phyloP scores from a whole-genome alignment of 176 grass and related monocot species.

The Avena sativa region DNA sequence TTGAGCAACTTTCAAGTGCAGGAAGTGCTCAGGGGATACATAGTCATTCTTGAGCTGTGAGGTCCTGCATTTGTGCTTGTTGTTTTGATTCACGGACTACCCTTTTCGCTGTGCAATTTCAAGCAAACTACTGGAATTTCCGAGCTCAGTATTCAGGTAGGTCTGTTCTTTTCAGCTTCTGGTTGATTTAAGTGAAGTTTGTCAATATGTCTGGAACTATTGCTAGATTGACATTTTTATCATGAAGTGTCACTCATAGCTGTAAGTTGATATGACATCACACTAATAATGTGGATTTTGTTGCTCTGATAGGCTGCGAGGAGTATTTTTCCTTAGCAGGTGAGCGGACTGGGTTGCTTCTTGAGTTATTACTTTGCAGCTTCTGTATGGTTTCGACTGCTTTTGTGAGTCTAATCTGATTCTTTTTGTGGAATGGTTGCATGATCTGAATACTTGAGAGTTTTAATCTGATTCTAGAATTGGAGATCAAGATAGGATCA shows the following conservation, averaged over 20 bases:
- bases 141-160: conserved; percentile 28
- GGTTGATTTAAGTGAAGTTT: conserved; percentile 17
- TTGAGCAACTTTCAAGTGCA: conserved; percentile 19
- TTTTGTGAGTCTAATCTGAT: conserved; percentile 42
- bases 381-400: conserved; percentile 19
- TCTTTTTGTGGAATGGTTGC: conserved; percentile 44
- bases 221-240: conserved; percentile 1
- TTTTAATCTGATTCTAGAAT: conserved; percentile 63
- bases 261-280: conserved; percentile 34
- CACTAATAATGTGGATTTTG: conserved; percentile 33
- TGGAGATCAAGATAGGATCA: conserved; percentile 43
- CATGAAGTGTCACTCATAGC: background rate
- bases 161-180: background rate
- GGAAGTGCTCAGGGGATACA: background rate
- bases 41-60: conserved; percentile 40
- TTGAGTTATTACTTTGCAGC: background rate
- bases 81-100: conserved; percentile 31
- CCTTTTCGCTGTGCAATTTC: conserved; percentile 9
- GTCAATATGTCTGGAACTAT: conserved; percentile 17
- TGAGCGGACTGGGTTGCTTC: conserved; percentile 41
- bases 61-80: conserved; percentile 5
- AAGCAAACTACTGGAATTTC: conserved; percentile 28
- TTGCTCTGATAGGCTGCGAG: conserved; percentile 34
- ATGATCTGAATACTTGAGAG: conserved; percentile 57
- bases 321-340: conserved; percentile 41